Base-by-base conservation (phyloP, 192 early-diverging fungal species). In the Coemansia sp. region DNA sequence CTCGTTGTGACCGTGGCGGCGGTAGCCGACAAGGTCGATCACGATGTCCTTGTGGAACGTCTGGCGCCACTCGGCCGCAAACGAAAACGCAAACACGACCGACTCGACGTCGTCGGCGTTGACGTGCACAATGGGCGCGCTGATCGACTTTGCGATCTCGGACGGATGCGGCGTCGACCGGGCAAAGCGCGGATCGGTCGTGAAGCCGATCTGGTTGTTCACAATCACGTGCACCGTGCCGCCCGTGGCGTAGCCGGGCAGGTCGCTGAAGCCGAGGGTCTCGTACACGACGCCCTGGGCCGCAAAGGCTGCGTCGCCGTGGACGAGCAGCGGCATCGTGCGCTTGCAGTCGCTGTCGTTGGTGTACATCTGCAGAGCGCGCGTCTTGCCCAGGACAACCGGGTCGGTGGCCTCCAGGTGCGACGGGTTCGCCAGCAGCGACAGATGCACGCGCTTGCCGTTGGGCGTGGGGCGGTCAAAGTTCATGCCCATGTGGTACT, bases 141-240 rank as follows among this genome's bases (percentile, higher is more conserved):
- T 87, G 62, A 97, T 90, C 5, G 93, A 89, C 82, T 98, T 98
- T 52, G 97, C 94, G 57, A 98, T 92, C 68, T 98, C 97, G 19
- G 94, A 92, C 75, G 93, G 95, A 85, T 98, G 96, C 52, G 91
- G 92, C 18, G 94, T 95, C 46, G 93, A 95, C 46, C 97, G 91
- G 45, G 92, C 84, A 73, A 94, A 95, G 32, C 93, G 87, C 47
- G 97, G 97, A 71, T 98, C 95, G 23, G 97, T 98, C 25, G 97
- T 98, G 85, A 98, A 98, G 47, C 97, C 97, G 62, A 98, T 90
- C 83, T 98, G 97, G 87, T 98, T 98, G 88, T 98, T 98, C 72
- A 95, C 91, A 35, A 98, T 87, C 61, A 97, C 87, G 86, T 98
- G 97, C 67, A 98, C 85, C 13, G 94, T 94, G 32, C 97, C 97